phyloP scores from a whole-genome alignment of 2,329 filamentous ascomycete species.

The Aspergillaceae sp. region DNA sequence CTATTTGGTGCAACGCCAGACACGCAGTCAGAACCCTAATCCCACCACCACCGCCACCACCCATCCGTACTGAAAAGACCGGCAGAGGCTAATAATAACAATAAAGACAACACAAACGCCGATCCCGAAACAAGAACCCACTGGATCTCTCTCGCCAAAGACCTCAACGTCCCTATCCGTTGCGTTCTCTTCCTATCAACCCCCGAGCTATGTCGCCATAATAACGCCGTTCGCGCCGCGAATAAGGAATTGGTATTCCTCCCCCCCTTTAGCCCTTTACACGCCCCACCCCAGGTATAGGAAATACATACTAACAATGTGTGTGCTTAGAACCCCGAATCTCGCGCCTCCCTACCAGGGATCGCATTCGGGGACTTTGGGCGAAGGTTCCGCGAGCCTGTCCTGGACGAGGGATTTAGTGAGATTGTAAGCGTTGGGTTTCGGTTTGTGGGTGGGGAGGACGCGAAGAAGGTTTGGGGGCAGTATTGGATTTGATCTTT shows the following conservation, averaged over 20 bases:
- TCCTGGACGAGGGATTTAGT: constrained; percentile 67
- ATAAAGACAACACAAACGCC: constrained; percentile 87
- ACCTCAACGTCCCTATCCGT: constrained; percentile 64
- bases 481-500: constrained; percentile 61
- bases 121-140: constrained; percentile 66
- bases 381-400: constrained; percentile 64
- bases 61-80: not conserved
- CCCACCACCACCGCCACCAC: not conserved
- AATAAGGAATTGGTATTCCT: constrained; percentile 34
- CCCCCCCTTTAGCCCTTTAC: constrained; percentile 3
- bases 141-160: constrained; percentile 68
- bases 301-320: constrained; percentile 1
- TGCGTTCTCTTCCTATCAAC: constrained; percentile 77
- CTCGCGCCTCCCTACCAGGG: constrained; percentile 61
- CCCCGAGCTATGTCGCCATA: constrained; percentile 67
- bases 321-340: constrained; percentile 61
- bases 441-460: constrained; percentile 58
- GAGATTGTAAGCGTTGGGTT: constrained; percentile 73
- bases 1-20: not conserved
- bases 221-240: constrained; percentile 71
- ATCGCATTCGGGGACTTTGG: constrained; percentile 72
- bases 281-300: not conserved
- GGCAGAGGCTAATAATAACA: not conserved
- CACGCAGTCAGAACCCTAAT: not conserved
- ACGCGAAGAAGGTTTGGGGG: constrained; percentile 63